These are phyloP conservation scores for Micractinium sp. DNA, from an alignment of 139 green algal species.

Conservation along the genomic window DNA sequence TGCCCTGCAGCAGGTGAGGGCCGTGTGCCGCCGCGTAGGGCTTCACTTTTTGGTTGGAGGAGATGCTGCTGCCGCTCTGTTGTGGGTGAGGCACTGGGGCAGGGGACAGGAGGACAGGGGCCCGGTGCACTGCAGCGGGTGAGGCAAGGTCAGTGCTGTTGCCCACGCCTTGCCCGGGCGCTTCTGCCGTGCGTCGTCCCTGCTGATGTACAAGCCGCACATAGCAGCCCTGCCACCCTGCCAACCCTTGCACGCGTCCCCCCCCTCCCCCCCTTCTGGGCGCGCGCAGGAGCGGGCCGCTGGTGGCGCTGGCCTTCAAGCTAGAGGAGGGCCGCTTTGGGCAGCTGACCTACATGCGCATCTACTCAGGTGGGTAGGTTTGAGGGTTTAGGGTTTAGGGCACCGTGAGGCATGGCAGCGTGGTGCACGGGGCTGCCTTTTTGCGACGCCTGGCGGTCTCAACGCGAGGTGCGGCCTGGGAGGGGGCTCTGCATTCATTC, in stretches of 20 bases:
- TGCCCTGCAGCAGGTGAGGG: slow-evolving; percentile 45
- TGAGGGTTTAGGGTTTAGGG: background rate
- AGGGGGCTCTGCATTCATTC: too few relatives aligned
- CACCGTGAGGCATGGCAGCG: background rate
- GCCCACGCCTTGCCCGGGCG: too few relatives aligned
- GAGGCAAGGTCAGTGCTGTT: background rate
- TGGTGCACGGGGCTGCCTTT: background rate
- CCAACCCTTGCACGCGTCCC: slow-evolving; percentile 10
- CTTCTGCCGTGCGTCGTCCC: background rate
- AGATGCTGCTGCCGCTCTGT: background rate
- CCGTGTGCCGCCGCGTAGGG: too few relatives aligned
- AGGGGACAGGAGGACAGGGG: background rate
- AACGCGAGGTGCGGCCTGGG: background rate
- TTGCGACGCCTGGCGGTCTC: too few relatives aligned
- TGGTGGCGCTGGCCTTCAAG: slow-evolving; percentile 96
- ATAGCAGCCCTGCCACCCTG: slow-evolving; percentile 37
- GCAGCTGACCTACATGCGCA: slow-evolving; percentile 97
- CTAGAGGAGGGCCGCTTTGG: slow-evolving; percentile 98
- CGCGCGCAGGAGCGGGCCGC: slow-evolving; percentile 49
- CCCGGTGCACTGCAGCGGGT: background rate
- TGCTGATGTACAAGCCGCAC: too few relatives aligned
- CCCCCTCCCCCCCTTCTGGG: background rate
- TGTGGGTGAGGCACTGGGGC: background rate
- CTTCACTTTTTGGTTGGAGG: background rate
- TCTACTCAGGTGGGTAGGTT: slow-evolving; percentile 82